These are phyloP conservation scores for Hypericum androsaemum DNA, from an alignment of 345 rosid species.

Conservation along the genomic window DNA sequence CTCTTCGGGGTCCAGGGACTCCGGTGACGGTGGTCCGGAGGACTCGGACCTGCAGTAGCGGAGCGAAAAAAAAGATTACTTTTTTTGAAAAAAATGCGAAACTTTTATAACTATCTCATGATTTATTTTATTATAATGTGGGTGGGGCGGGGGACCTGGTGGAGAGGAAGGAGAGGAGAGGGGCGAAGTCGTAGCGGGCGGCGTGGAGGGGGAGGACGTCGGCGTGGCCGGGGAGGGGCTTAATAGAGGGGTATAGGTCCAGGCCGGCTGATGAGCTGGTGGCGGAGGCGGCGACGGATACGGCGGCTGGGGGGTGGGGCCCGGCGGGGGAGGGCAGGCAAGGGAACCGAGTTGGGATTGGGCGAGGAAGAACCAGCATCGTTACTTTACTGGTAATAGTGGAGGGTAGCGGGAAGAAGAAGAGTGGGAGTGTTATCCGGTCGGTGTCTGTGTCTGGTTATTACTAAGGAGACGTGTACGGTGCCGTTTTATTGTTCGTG, in stretches of 20 bases:
- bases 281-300: constrained; percentile 20
- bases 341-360: constrained; percentile 38
- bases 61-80: too few relatives aligned
- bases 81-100: too few relatives aligned
- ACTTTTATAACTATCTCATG: too few relatives aligned
- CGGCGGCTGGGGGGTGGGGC: constrained; percentile 38
- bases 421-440: too few relatives aligned
- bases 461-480: too few relatives aligned
- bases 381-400: too few relatives aligned
- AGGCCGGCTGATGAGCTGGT: constrained; percentile 28
- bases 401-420: too few relatives aligned
- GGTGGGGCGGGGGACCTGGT: constrained; percentile 9
- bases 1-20: constrained; percentile 47
- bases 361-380: constrained; percentile 46
- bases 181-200: constrained; percentile 78
- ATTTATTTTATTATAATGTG: too few relatives aligned
- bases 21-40: constrained; percentile 21
- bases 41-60: constrained; percentile 18
- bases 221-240: constrained; percentile 10
- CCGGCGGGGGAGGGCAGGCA: constrained; percentile 19
- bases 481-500: too few relatives aligned
- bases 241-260: constrained; percentile 17
- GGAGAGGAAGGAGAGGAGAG: constrained; percentile 63
- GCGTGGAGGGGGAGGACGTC: constrained; percentile 39
- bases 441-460: too few relatives aligned